These are phyloP conservation scores for Colletotrichum liriopes DNA, from an alignment of 2,329 filamentous ascomycete genomes.

Conservation along the genomic window DNA sequence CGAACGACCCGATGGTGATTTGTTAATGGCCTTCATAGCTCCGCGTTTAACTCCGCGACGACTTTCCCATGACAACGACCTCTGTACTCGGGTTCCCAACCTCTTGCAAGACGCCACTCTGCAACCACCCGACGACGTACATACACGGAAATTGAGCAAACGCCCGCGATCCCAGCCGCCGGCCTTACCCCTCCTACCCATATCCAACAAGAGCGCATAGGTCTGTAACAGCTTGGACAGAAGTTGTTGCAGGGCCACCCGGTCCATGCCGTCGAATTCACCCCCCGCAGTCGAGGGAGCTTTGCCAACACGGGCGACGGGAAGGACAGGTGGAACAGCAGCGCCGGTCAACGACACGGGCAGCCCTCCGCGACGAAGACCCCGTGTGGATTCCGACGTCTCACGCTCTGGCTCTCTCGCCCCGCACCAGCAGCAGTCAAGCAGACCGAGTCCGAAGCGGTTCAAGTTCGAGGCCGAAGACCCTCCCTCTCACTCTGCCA, in stretches of 20 bases:
- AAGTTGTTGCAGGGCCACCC: slow-evolving; percentile 44
- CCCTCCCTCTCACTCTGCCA: slow-evolving; percentile 21
- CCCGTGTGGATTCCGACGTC: slow-evolving; percentile 54
- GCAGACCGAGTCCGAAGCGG: slow-evolving; percentile 42
- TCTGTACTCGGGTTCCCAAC: background rate
- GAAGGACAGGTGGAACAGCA: slow-evolving; percentile 34
- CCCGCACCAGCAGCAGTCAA: slow-evolving; percentile 40
- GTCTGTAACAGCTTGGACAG: slow-evolving; percentile 42
- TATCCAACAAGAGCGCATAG: slow-evolving; percentile 27
- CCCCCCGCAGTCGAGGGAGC: slow-evolving; percentile 43
- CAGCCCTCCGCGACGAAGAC: slow-evolving; percentile 57
- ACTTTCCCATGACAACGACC: slow-evolving; percentile 24
- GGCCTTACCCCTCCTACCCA: background rate
- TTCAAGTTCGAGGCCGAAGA: slow-evolving; percentile 40
- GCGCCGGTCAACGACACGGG: slow-evolving; percentile 45
- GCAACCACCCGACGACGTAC: slow-evolving; percentile 18
- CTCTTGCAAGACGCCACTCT: slow-evolving; percentile 7
- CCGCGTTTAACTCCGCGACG: slow-evolving; percentile 41
- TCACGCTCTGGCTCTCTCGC: slow-evolving; percentile 47
- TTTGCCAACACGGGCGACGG: slow-evolving; percentile 43
- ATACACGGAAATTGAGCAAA: background rate
- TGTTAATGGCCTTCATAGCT: slow-evolving; percentile 35
- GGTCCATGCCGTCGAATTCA: slow-evolving; percentile 44
- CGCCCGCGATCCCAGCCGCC: background rate
- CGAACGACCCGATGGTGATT: slow-evolving; percentile 39